A percentile compares a stretch with the other conserved stretches of the same genome.
phyloP scores from a whole-genome alignment of 2,329 filamentous ascomycete genomes.

The Didymella keratinophila region DNA sequence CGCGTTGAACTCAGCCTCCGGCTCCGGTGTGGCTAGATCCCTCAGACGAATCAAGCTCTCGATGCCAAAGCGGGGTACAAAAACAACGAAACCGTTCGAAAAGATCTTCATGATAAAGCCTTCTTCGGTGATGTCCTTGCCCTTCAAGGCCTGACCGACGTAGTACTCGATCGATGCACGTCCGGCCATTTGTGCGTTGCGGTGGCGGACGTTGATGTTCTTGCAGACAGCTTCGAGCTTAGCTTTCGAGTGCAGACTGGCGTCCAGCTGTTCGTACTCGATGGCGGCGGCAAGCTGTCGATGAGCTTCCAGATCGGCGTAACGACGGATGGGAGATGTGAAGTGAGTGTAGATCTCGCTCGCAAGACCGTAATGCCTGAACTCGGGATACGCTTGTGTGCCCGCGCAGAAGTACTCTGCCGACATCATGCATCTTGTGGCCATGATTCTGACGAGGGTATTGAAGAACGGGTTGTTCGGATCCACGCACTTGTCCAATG shows the following conservation, averaged over 20 bases:
- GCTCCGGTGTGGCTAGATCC: conserved; percentile 78
- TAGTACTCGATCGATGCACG: conserved; percentile 97
- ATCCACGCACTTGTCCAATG: conserved; percentile 85
- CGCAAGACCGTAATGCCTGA: conserved; percentile 95
- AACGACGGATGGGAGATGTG: conserved; percentile 94
- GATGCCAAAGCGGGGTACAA: conserved; percentile 94
- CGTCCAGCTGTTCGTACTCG: conserved; percentile 86
- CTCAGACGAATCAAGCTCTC: conserved; percentile 88
- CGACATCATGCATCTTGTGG: conserved; percentile 98
- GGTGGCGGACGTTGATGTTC: conserved; percentile 97
- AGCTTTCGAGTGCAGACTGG: conserved; percentile 79
- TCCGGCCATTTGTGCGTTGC: conserved; percentile 95
- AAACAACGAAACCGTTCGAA: conserved; percentile 95
- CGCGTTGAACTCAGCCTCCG: conserved; percentile 82
- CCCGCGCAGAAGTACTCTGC: conserved; percentile 98
- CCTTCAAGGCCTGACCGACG: conserved; percentile 93
- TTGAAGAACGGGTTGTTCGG: conserved; percentile 92
- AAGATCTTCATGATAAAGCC: conserved; percentile 98
- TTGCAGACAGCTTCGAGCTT: conserved; percentile 94
- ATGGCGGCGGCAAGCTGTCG: conserved; percentile 95
- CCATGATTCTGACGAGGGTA: conserved; percentile 95
- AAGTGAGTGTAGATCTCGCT: conserved; percentile 99
- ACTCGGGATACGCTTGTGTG: conserved; percentile 90
- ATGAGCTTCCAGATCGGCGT: conserved; percentile 95
- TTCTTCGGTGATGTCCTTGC: conserved; percentile 77